phyloP scores from a whole-genome alignment of 257 asterid species.

The Leonotis leonurus region DNA sequence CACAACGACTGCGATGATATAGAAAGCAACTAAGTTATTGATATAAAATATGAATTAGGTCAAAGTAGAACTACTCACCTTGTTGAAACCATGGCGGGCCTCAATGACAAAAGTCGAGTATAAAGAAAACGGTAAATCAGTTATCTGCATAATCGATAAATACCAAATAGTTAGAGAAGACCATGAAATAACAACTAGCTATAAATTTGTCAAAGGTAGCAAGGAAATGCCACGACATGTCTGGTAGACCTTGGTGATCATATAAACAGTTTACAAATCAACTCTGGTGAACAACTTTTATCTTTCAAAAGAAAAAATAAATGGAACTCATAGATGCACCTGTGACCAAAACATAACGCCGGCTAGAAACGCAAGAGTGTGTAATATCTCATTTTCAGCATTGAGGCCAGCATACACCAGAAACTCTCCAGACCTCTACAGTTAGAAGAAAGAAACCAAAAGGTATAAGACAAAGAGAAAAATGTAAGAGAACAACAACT shows the following conservation, averaged over 20 bases:
- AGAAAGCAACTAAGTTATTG: background rate
- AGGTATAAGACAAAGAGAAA: background rate
- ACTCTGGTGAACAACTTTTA: background rate
- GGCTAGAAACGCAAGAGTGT: constrained; percentile 84
- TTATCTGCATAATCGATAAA: constrained; percentile 48
- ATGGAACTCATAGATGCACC: constrained; percentile 33
- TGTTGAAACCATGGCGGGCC: constrained; percentile 89
- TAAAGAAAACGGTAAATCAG: constrained; percentile 88
- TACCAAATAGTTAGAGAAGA: constrained; percentile 10
- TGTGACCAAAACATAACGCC: constrained; percentile 95
- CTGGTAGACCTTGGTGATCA: background rate
- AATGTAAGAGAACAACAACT: constrained; percentile 5
- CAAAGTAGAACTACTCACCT: constrained; percentile 34
- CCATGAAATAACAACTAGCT: background rate
- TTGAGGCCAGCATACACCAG: constrained; percentile 54
- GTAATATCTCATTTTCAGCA: constrained; percentile 75
- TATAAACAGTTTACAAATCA: background rate
- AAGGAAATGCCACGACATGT: background rate
- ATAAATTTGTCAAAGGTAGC: background rate
- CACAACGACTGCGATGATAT: background rate
- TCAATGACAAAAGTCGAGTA: constrained; percentile 96
- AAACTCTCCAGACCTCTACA: constrained; percentile 75
- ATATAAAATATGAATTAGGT: background rate
- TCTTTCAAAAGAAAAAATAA: constrained; percentile 1
- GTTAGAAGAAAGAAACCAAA: constrained; percentile 17